Evolutionary conservation across 1,284 basidiomycete species (phyloP).

Genomic region (Apiotrichum gamsii): DNA sequence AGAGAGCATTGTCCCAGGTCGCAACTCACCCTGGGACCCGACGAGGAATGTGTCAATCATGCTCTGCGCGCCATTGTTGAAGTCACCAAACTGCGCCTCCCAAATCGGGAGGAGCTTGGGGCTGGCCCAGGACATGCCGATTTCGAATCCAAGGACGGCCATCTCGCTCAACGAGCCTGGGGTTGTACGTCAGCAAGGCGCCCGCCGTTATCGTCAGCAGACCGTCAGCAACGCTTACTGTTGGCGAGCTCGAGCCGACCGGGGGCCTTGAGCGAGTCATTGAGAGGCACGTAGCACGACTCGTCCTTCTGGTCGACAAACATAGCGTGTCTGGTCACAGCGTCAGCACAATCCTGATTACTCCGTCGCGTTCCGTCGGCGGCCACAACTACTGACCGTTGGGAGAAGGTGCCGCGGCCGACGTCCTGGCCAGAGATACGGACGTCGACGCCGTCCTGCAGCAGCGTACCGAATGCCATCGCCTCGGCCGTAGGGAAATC

Average conservation of each 20-base stretch:
- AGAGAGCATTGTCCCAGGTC: too few relatives aligned
- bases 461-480: slow-evolving; percentile 73
- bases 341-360: slow-evolving; percentile 1
- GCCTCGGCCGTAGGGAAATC: slow-evolving; percentile 88
- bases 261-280: slow-evolving; percentile 51
- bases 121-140: slow-evolving; percentile 78
- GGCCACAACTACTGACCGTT: slow-evolving; percentile 53
- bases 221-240: slow-evolving; percentile 51
- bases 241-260: slow-evolving; percentile 77
- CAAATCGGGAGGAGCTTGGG: slow-evolving; percentile 74
- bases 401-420: slow-evolving; percentile 81
- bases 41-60: slow-evolving; percentile 82
- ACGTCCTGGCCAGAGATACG: slow-evolving; percentile 86
- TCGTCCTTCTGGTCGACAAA: slow-evolving; percentile 78
- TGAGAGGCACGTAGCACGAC: slow-evolving; percentile 67
- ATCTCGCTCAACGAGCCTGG: slow-evolving; percentile 76
- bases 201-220: too few relatives aligned
- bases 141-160: slow-evolving; percentile 77
- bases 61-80: slow-evolving; percentile 81
- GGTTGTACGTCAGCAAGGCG: too few relatives aligned
- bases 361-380: background rate
- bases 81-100: slow-evolving; percentile 86
- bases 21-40: slow-evolving; percentile 65
- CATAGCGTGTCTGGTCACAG: slow-evolving; percentile 69
- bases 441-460: slow-evolving; percentile 70